Conservation (phyloP, 257 asterid genomes). For the Capsicum chinense region DNA sequence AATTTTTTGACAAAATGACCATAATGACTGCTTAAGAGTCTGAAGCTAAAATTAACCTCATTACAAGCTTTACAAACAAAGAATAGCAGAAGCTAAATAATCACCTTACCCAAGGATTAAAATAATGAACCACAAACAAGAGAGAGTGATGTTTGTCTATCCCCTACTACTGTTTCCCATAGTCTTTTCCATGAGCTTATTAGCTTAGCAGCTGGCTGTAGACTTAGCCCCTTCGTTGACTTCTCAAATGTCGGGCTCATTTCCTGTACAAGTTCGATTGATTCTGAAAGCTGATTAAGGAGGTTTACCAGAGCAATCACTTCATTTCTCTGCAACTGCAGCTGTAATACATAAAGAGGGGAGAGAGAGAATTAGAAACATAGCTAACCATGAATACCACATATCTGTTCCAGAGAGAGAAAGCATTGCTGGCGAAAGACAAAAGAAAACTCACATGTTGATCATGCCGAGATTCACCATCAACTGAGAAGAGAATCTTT, state of each 20-base stretch:
- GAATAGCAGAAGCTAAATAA: neutral
- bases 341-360: neutral
- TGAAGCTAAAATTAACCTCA: neutral
- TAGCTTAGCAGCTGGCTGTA: constrained; percentile 45
- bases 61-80: neutral
- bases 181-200: constrained; percentile 51
- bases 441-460: constrained; percentile 59
- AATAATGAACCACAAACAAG: constrained; percentile 19
- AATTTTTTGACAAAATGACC: neutral
- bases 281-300: constrained; percentile 84
- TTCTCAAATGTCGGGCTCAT: constrained; percentile 61
- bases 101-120: neutral
- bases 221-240: constrained; percentile 49
- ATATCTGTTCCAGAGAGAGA: neutral
- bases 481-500: constrained; percentile 85
- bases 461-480: constrained; percentile 53
- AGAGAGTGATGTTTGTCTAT: constrained; percentile 41
- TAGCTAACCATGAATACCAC: neutral
- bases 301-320: constrained; percentile 89
- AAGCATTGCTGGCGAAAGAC: neutral
- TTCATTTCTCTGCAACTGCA: constrained; percentile 86
- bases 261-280: constrained; percentile 75
- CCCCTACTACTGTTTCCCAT: constrained; percentile 40
- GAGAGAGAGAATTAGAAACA: neutral
- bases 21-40: neutral